These are phyloP conservation scores for Yamadazyma akitaensis DNA, from an alignment of 805 yeast species.

Conservation along the genomic window DNA sequence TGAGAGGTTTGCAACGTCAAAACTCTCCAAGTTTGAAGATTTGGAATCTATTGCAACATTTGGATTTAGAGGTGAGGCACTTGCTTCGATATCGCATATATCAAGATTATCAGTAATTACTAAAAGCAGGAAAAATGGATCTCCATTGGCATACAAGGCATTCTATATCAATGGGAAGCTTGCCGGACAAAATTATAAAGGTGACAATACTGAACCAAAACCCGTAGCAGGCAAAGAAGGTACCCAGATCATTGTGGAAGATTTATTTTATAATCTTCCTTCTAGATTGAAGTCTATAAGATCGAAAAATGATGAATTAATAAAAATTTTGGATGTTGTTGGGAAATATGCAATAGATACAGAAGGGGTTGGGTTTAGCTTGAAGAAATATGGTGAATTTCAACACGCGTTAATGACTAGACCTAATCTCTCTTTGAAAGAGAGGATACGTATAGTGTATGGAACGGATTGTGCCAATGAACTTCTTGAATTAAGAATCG, in stretches of 20 bases:
- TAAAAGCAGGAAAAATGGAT: slow-evolving; percentile 45
- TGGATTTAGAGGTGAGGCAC: slow-evolving; percentile 96
- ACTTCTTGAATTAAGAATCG: slow-evolving; percentile 47
- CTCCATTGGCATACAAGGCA: slow-evolving; percentile 69
- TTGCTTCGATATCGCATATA: slow-evolving; percentile 90
- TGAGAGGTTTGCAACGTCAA: slow-evolving; percentile 90
- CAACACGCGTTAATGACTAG: slow-evolving; percentile 63
- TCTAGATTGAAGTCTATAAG: slow-evolving; percentile 67
- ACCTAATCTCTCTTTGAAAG: slow-evolving; percentile 47
- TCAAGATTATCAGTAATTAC: slow-evolving; percentile 79
- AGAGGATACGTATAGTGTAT: slow-evolving; percentile 69
- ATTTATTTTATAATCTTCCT: slow-evolving; percentile 84
- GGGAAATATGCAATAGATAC: slow-evolving; percentile 82
- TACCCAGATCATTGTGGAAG: slow-evolving; percentile 81
- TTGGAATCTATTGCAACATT: slow-evolving; percentile 67
- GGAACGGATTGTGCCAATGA: slow-evolving; percentile 70
- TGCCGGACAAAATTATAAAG: slow-evolving; percentile 40
- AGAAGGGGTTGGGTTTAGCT: slow-evolving; percentile 64
- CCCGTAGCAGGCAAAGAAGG: slow-evolving; percentile 88
- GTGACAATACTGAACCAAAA: slow-evolving; percentile 45
- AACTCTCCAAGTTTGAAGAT: slow-evolving; percentile 72
- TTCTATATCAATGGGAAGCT: slow-evolving; percentile 66
- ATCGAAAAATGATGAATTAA: slow-evolving; percentile 69
- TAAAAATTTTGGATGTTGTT: slow-evolving; percentile 74
- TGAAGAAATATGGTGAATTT: slow-evolving; percentile 77